Evolutionary conservation across 2,329 filamentous ascomycete species (phyloP).

Genomic region (Grosmannia penicillata): DNA sequence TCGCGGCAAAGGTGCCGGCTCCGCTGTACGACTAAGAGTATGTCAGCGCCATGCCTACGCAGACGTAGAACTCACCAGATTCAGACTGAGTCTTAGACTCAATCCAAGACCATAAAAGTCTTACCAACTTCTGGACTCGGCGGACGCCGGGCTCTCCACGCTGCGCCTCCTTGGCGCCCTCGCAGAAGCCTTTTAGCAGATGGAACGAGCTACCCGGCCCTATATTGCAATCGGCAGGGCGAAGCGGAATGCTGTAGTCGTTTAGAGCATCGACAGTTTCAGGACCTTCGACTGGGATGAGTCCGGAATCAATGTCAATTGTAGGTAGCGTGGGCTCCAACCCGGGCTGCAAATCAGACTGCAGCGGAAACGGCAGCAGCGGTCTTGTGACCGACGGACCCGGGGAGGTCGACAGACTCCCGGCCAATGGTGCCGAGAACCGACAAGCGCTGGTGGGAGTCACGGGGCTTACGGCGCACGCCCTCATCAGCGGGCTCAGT

Average conservation of each 20-base stretch:
- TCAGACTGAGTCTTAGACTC: no score
- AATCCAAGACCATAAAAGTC: constrained; percentile 8
- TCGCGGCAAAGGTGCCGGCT: constrained; percentile 27
- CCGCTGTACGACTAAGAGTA: constrained; percentile 15
- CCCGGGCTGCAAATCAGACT: constrained; percentile 2
- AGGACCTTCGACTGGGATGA: constrained; percentile 10
- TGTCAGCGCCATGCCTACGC: no score
- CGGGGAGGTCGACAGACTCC: not conserved
- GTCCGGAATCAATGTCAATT: constrained; percentile 7
- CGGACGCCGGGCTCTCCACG: constrained; percentile 34
- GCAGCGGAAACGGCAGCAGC: not conserved
- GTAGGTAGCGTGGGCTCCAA: constrained; percentile 3
- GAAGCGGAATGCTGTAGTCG: not conserved
- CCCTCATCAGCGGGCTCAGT: not conserved
- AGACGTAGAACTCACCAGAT: no score
- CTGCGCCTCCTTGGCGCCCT: constrained; percentile 34
- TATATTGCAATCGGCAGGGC: constrained; percentile 21
- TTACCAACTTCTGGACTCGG: constrained; percentile 33
- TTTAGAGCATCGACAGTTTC: not conserved
- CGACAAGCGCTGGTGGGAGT: not conserved
- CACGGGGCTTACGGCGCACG: not conserved
- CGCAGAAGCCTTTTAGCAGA: constrained; percentile 38
- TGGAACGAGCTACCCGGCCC: constrained; percentile 33
- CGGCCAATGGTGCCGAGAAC: not conserved
- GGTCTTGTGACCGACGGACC: not conserved